Percentiles rank a stretch among this genome's conserved stretches.
Conservation (phyloP, 2,329 filamentous ascomycete genomes). For the Nigrospora oryzae region DNA sequence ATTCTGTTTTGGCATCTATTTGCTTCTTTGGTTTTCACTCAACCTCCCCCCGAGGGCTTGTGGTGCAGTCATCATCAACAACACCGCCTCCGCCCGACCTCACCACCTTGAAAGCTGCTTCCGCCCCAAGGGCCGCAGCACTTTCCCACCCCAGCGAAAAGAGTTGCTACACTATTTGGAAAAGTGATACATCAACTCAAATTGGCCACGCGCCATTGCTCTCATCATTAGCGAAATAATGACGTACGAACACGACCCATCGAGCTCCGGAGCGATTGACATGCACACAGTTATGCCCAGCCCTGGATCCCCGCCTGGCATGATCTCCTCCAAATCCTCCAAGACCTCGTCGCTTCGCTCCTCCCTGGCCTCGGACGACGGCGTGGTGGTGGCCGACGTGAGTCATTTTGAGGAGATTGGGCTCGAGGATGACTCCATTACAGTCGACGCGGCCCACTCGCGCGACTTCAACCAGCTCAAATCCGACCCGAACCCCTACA, state of each 20-base stretch:
- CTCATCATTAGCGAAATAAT: slow-evolving; percentile 19
- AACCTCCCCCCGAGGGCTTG: too few species aligned
- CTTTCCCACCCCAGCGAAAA: too few species aligned
- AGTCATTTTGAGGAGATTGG: slow-evolving; percentile 91
- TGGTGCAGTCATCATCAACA: too few species aligned
- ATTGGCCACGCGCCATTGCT: slow-evolving; percentile 8
- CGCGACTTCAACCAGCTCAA: slow-evolving; percentile 25
- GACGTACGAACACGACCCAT: slow-evolving; percentile 29
- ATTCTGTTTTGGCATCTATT: too few species aligned
- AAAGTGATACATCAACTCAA: too few species aligned
- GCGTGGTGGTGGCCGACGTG: slow-evolving; percentile 61
- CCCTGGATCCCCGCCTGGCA: slow-evolving; percentile 66
- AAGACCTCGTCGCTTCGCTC: slow-evolving; percentile 86
- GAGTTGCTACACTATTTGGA: too few species aligned
- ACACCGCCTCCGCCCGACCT: too few species aligned
- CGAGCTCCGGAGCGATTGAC: slow-evolving; percentile 24
- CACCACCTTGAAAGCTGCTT: too few species aligned
- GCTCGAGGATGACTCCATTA: slow-evolving; percentile 59
- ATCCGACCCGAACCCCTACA: slow-evolving; percentile 37
- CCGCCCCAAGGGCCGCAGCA: too few species aligned
- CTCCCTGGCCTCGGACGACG: slow-evolving; percentile 54
- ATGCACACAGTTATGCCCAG: slow-evolving; percentile 24
- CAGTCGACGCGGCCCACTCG: slow-evolving; percentile 22
- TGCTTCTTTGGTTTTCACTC: too few species aligned
- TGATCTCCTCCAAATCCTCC: slow-evolving; percentile 78